Evolutionary conservation across 2,329 filamentous ascomycete genomes (phyloP).

Genomic region (Pseudonectria buxi): DNA sequence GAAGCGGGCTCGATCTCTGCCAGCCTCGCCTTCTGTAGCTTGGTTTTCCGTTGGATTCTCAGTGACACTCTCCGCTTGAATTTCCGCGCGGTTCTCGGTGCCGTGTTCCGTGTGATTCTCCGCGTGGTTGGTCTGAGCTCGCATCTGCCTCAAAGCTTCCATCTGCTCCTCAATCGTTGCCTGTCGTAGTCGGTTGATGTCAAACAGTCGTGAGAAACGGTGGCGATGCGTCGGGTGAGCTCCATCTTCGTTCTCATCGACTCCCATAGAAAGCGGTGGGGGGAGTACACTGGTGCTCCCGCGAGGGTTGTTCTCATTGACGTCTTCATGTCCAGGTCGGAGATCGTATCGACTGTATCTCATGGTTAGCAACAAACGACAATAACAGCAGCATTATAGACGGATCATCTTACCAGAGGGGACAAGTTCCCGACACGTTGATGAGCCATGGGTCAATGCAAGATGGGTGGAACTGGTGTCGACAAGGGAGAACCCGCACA

Average conservation of each 20-base stretch:
- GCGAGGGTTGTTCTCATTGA: slow-evolving; percentile 13
- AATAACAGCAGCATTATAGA: neutral
- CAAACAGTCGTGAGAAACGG: slow-evolving; percentile 47
- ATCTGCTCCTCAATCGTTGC: slow-evolving; percentile 58
- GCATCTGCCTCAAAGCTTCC: slow-evolving; percentile 45
- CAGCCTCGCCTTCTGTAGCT: slow-evolving; percentile 24
- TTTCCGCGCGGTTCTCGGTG: slow-evolving; percentile 1
- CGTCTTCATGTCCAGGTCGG: slow-evolving; percentile 31
- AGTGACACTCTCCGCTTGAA: slow-evolving; percentile 5
- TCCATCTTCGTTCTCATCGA: slow-evolving; percentile 24
- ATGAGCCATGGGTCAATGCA: slow-evolving; percentile 66
- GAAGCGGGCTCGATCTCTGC: slow-evolving; percentile 36
- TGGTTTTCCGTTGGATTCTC: slow-evolving; percentile 1
- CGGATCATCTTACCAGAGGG: slow-evolving; percentile 51
- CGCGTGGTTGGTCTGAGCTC: slow-evolving; percentile 19
- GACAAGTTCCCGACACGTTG: slow-evolving; percentile 63
- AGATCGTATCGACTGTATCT: slow-evolving; percentile 47
- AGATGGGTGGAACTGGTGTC: slow-evolving; percentile 60
- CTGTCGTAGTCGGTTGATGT: slow-evolving; percentile 50
- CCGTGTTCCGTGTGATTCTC: slow-evolving; percentile 9
- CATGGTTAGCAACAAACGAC: slow-evolving; percentile 12
- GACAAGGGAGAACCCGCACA: slow-evolving; percentile 59
- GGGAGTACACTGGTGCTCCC: slow-evolving; percentile 24
- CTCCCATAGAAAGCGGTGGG: slow-evolving; percentile 36
- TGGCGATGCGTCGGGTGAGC: slow-evolving; percentile 31